Evolutionary conservation across 2,329 filamentous ascomycete genomes (phyloP), one percentile per base, ranked within the genome.

Genomic region (Arachnopeziza araneosa): DNA sequence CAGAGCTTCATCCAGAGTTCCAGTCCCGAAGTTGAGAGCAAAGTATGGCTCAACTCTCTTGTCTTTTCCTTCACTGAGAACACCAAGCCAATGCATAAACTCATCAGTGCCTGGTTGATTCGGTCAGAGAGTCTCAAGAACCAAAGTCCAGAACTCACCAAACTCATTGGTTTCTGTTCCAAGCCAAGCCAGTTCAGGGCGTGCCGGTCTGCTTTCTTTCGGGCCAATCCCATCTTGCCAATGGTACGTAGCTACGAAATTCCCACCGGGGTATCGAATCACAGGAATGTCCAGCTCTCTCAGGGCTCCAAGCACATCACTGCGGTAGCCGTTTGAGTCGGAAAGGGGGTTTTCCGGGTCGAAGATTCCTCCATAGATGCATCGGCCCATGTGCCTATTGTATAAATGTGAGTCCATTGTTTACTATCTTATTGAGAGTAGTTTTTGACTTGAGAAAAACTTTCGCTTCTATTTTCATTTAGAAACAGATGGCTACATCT

Each of bases 351-450:
- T 92, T 36, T 80, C 82, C 1, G 89, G 90, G 67, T 93, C 90
- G 75, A 92, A 93, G 71, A 95, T 88, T 65, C 91, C 90, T 64
- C 89, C 89, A 72, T 95, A 93, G 70, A 95, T 92, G 78, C 90
- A 95, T 63, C 90, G 85, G 68, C 90, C 90, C 90, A 95, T 95
- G 75, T 95, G 91, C 68, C 88, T 91, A 52, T 44, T 9, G 19
- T 52, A 52, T 7, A 52, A 24, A 44, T 7, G 36, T 44, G 36
- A 44, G 36, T 12, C 17, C 12, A 44, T 44, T 44, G 36, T 19
- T 14, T 10, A 52, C n/a, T 2, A 21, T 9, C 9, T 24, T 23
- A 3, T 12, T 23, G n/a, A 52, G 10, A 52, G 24, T 54, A 4
- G 10, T 30, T 54, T 4, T 30, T 54, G 52, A n/a, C 24, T n/a